These are phyloP conservation scores for Penicillium odoratum DNA, from an alignment of 495 filamentous ascomycete genomes.

Conservation along the genomic window DNA sequence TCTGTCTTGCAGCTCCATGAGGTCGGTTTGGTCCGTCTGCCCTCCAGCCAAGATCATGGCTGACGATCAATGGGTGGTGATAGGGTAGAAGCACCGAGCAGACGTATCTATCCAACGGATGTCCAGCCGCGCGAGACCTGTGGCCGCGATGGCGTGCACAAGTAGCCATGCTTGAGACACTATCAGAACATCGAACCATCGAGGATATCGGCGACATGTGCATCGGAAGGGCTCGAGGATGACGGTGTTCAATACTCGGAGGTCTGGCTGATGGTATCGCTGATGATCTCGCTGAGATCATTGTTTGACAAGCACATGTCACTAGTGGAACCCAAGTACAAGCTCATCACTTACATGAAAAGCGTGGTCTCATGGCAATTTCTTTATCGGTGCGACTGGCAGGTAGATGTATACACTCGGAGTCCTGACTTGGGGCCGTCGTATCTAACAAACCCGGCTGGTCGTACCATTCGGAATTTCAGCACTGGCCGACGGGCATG, in stretches of 20 bases:
- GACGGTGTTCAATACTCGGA: neutral
- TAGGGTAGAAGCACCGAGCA: neutral
- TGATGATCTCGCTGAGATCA: neutral
- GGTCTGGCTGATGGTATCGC: neutral
- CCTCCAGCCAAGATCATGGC: neutral
- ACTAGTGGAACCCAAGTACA: neutral
- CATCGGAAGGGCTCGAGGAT: neutral
- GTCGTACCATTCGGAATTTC: neutral
- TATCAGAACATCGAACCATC: conserved; percentile 6
- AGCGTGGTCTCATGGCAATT: neutral
- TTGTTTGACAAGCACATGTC: neutral
- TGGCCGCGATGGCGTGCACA: conserved; percentile 3
- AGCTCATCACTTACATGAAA: conserved; percentile 2
- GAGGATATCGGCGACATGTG: conserved; percentile 1
- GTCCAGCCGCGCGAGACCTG: neutral
- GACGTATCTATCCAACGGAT: conserved; percentile 1
- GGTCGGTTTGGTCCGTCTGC: neutral
- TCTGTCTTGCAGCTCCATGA: neutral
- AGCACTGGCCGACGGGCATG: no score
- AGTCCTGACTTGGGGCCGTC: conserved; percentile 6
- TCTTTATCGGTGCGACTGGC: no score
- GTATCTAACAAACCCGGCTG: conserved; percentile 1
- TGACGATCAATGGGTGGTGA: neutral
- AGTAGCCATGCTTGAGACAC: conserved; percentile 3
- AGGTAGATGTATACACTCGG: neutral